Evolutionary conservation across 2,329 filamentous ascomycete species (phyloP).

Genomic region (Colletotrichum spinosum): DNA sequence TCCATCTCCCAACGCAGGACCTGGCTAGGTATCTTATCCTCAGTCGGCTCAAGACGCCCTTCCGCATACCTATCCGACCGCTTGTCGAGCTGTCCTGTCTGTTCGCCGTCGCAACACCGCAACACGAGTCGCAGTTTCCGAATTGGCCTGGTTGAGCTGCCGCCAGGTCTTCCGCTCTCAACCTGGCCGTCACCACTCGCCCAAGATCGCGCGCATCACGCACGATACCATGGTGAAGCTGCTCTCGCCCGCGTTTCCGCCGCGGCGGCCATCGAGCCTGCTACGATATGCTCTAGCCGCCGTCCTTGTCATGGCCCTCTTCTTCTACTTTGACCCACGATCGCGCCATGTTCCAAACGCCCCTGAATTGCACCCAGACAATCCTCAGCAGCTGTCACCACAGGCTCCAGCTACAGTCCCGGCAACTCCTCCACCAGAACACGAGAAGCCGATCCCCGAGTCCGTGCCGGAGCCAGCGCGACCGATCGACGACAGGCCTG

Average conservation of each 20-base stretch:
- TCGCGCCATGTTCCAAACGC: conserved; percentile 22
- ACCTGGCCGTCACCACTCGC: not conserved
- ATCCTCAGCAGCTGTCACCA: conserved; percentile 31
- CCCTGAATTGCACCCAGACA: conserved; percentile 15
- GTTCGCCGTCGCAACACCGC: not conserved
- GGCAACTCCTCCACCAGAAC: conserved; percentile 26
- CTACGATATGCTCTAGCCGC: conserved; percentile 73
- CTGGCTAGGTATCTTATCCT: too few species aligned
- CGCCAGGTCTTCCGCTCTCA: conserved; percentile 7
- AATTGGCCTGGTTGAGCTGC: conserved; percentile 36
- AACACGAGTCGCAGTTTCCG: not conserved
- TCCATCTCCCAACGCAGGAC: too few species aligned
- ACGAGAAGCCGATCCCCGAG: conserved; percentile 28
- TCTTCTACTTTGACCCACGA: conserved; percentile 46
- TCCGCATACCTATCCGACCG: too few species aligned
- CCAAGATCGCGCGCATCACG: not conserved
- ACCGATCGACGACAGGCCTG: conserved; percentile 4
- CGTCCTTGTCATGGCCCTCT: conserved; percentile 63
- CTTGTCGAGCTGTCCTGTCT: not conserved
- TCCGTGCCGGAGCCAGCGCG: conserved; percentile 21
- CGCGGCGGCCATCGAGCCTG: conserved; percentile 57
- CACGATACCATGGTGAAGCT: conserved; percentile 40
- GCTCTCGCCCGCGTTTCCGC: conserved; percentile 55
- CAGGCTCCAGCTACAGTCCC: conserved; percentile 35
- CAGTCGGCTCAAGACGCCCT: too few species aligned